These are phyloP conservation scores for Endocladia muricata DNA, from an alignment of 31 red algal genomes.

Conservation along the genomic window DNA sequence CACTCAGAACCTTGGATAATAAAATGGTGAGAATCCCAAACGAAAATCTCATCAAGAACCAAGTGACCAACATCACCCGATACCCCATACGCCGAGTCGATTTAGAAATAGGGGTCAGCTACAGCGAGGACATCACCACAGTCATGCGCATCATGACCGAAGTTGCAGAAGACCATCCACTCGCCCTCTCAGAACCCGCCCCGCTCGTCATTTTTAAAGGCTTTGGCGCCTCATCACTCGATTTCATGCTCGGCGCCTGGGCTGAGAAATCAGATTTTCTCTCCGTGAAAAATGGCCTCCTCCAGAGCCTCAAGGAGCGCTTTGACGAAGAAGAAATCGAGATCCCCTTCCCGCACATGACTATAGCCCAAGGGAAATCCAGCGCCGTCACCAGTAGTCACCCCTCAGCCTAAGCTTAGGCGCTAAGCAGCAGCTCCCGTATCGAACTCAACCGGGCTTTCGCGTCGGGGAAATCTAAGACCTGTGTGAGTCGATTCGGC, in stretches of 20 bases:
- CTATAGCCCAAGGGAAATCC: background rate
- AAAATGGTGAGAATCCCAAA: background rate
- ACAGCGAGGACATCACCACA: background rate
- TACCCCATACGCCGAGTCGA: background rate
- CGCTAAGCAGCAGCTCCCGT: no score
- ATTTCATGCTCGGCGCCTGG: slow-evolving; percentile 11
- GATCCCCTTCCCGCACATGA: slow-evolving; percentile 6
- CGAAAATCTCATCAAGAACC: background rate
- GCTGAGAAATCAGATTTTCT: background rate
- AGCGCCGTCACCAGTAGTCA: no score
- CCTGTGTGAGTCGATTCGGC: background rate
- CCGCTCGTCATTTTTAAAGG: background rate
- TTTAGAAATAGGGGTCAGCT: background rate
- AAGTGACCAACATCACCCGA: slow-evolving; percentile 4
- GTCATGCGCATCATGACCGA: background rate
- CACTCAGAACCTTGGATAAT: background rate
- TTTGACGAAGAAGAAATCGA: slow-evolving; percentile 16
- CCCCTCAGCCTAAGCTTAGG: no score
- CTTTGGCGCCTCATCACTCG: background rate
- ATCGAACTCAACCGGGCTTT: no score
- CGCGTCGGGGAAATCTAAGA: no score
- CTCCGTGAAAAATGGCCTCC: background rate
- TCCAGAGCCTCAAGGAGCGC: background rate
- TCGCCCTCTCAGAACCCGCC: background rate
- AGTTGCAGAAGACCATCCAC: background rate